These are phyloP conservation scores for Diphasiastrum complanatum DNA, from an alignment of 83 land plant genomes.

Conservation along the genomic window DNA sequence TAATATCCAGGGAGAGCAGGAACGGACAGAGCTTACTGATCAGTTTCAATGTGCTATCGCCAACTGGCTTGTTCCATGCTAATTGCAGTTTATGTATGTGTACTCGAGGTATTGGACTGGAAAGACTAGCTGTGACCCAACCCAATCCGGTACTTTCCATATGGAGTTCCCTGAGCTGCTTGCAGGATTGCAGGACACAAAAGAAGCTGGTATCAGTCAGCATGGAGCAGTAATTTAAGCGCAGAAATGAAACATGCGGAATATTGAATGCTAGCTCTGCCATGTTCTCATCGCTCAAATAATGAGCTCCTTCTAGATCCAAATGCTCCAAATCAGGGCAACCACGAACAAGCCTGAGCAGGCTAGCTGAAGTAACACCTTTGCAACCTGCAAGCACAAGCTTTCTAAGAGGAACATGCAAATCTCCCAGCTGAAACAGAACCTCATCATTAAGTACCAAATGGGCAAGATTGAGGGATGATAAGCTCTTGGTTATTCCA, in stretches of 20 bases:
- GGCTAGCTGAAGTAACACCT: slow-evolving; percentile 18
- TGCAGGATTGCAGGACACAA: slow-evolving; percentile 15
- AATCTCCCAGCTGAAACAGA: slow-evolving; percentile 10
- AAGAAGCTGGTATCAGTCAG: slow-evolving; percentile 30
- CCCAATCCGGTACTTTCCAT: slow-evolving; percentile 39
- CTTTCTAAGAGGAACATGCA: slow-evolving; percentile 16
- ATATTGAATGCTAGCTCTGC: slow-evolving; percentile 15
- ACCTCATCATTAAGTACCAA: slow-evolving; percentile 19
- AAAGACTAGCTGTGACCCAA: neutral
- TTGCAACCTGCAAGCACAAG: slow-evolving; percentile 26
- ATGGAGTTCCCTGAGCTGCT: slow-evolving; percentile 16
- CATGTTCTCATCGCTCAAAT: slow-evolving; percentile 24
- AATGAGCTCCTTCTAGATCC: slow-evolving; percentile 25
- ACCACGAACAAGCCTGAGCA: slow-evolving; percentile 14
- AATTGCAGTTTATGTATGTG: slow-evolving; percentile 22
- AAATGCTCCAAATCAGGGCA: slow-evolving; percentile 17
- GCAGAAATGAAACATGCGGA: slow-evolving; percentile 14
- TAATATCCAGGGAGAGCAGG: slow-evolving; percentile 24
- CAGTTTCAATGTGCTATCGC: slow-evolving; percentile 11
- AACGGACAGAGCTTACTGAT: slow-evolving; percentile 24
- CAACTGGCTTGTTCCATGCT: slow-evolving; percentile 22
- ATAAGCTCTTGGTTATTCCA: neutral
- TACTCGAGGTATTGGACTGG: neutral
- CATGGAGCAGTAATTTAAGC: slow-evolving; percentile 28
- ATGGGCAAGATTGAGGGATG: slow-evolving; percentile 19